Base-by-base conservation (phyloP, 129 eudicot species). In the Cynara cardunculus region DNA sequence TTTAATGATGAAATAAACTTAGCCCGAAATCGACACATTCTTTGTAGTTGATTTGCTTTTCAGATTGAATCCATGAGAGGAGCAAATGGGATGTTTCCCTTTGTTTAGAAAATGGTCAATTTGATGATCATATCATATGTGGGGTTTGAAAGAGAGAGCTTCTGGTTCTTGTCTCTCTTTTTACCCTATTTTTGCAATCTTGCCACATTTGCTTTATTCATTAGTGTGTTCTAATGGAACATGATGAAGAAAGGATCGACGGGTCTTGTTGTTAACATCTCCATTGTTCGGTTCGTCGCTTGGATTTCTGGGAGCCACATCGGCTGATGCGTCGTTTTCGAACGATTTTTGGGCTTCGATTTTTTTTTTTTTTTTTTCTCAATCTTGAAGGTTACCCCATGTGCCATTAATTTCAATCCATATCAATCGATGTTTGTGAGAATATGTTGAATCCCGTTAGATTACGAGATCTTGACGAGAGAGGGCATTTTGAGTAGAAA, bases 291-390 rank as follows among this genome's bases (percentile, higher is more conserved):
- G 80, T 34, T 81, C 35, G 76, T 25, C 77, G 86, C 84, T 81
- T 34, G 74, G 86, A 67, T 78, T 84, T 86, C 78, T 69, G 84
- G 82, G 84, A 87, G 86, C 83, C 86, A 83, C 88, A 85, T 73
- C 72, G 21, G 26, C 37, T 67, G 85, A 77, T 28, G 49, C 75
- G 93, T 88, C 88, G 13, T 82, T 89, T 72, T 89, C 93, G 0
- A 71, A 62, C 59, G 82, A 72, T 80, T 79, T 56, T 25, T 46
- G 69, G 64, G 78, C 27, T 72, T 66, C 80, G 70, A 19, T 12
- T 13, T 7, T 39, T 61, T 37, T 61, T 41, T 39, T 53, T 75
- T 4, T 16, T 14, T 56, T n/a, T 61, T 74, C 79, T 34, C 19
- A 30, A 28, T 65, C 79, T 62, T 75, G 83, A 85, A 82, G 62